Conservation (phyloP, 345 rosid genomes). For the Brassica juncea region DNA sequence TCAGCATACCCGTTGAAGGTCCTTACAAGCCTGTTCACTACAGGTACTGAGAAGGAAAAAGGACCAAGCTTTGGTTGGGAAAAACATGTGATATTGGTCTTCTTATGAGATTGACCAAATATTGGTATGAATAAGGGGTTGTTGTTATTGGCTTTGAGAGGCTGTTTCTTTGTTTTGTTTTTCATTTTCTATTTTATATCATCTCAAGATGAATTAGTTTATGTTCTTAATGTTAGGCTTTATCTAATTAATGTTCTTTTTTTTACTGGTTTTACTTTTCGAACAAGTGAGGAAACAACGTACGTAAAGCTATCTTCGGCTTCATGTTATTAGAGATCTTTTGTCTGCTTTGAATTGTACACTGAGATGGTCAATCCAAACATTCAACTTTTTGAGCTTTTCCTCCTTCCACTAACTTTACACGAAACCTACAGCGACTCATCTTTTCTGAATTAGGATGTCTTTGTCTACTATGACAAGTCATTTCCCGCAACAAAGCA, state of each 20-base stretch:
- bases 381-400: neutral
- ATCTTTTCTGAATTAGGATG: neutral
- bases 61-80: slow-evolving; percentile 4
- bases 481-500: neutral
- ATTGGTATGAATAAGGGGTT: slow-evolving; percentile 36
- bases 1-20: slow-evolving; percentile 64
- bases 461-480: neutral
- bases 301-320: neutral
- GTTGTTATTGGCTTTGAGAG: slow-evolving; percentile 24
- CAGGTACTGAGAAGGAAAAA: slow-evolving; percentile 47
- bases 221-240: slow-evolving; percentile 5
- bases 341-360: slow-evolving; percentile 11
- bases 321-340: neutral
- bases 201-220: slow-evolving; percentile 17
- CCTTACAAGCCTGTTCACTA: slow-evolving; percentile 73
- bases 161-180: neutral
- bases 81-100: slow-evolving; percentile 32
- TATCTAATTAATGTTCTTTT: slow-evolving; percentile 2
- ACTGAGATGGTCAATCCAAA: neutral
- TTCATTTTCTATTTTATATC: neutral
- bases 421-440: neutral
- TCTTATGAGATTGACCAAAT: slow-evolving; percentile 30
- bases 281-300: neutral
- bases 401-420: neutral
- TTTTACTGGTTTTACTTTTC: slow-evolving; percentile 2